Percentiles rank a stretch among this genome's conserved stretches.
These are phyloP conservation scores for Scopulariopsis brevicaulis DNA, from an alignment of 2,329 filamentous ascomycete species.

Conservation along the genomic window DNA sequence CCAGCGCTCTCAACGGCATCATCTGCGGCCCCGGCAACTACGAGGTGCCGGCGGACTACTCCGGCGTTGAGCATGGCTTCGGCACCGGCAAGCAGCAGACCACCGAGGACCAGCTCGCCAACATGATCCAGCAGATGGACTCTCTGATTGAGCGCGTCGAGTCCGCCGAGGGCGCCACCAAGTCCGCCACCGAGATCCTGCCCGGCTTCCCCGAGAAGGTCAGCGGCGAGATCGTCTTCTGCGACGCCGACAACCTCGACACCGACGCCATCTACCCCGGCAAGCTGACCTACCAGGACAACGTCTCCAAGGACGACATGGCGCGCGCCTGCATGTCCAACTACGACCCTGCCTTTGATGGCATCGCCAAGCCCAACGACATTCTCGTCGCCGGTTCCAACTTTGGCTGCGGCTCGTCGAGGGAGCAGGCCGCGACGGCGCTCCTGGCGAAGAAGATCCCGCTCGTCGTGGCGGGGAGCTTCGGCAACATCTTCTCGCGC, in stretches of 20 bases:
- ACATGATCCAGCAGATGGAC: slow-evolving; percentile 48
- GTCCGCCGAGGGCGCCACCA: slow-evolving; percentile 47
- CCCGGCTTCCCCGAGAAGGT: slow-evolving; percentile 81
- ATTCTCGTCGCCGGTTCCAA: slow-evolving; percentile 85
- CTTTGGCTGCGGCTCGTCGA: slow-evolving; percentile 72
- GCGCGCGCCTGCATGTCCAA: slow-evolving; percentile 87
- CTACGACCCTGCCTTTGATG: slow-evolving; percentile 66
- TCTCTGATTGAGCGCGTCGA: slow-evolving; percentile 61
- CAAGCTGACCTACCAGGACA: slow-evolving; percentile 83
- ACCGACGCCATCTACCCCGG: slow-evolving; percentile 90
- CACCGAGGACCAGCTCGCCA: slow-evolving; percentile 49
- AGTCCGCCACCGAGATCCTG: slow-evolving; percentile 45
- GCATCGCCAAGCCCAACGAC: slow-evolving; percentile 55
- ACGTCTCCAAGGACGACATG: slow-evolving; percentile 68
- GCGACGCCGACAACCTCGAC: slow-evolving; percentile 71
- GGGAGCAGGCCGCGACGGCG: slow-evolving; percentile 83
- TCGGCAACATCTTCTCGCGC: slow-evolving; percentile 72
- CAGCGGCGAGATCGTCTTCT: slow-evolving; percentile 78
- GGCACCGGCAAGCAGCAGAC: slow-evolving; percentile 63
- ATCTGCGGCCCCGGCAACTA: slow-evolving; percentile 74
- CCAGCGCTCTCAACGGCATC: slow-evolving; percentile 64
- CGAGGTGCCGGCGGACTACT: slow-evolving; percentile 46
- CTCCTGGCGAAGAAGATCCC: slow-evolving; percentile 73
- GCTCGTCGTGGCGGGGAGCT: slow-evolving; percentile 69
- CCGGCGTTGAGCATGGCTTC: slow-evolving; percentile 48